Evolutionary conservation across 352 stramenopile species (phyloP), one percentile per base, ranked within the genome.

Genomic region (Pythium dissotocum): DNA sequence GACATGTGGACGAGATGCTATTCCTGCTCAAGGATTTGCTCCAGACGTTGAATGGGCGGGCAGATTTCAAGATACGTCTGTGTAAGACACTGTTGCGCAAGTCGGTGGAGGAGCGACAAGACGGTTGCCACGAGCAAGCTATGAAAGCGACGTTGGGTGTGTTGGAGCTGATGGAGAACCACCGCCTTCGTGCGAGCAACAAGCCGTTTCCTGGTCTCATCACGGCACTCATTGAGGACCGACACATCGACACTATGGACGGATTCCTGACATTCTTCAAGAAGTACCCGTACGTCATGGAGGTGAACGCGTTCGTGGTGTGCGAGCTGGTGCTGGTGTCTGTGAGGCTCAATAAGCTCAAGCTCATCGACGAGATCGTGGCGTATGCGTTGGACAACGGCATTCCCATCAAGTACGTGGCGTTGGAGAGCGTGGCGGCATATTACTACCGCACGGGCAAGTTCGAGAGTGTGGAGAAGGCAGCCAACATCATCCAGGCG

Each of bases 381-480:
- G 78, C 78, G 3, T 78, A 87, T 54, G 82, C 85, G 14, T 65
- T 93, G 61, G 74, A 89, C 62, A 82, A 75, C 48, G 72, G 73
- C 49, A 90, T 90, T 63, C 72, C 82, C 4, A 85, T 93, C 66
- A 93, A 91, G 64, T 93, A 93, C 58, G 82, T 80, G 16, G 85
- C 85, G 24, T 74, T 93, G 13, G 85, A 93, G 67, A 77, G 77
- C 28, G 77, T 90, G n/a, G 69, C 90, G 16, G 79, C 84, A 18
- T 89, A 81, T 54, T 91, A 90, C 69, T 91, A 87, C 63, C 80
- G 83, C 65, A 66, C 79, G 7, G 82, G 82, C 24, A 85, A 88
- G 64, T 75, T 89, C 35, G 71, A 75, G 2, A 83, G 87, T 48
- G 65, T 90, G 5, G 81, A 87, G 38, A 83, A 82, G 36, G 81